Conservation (phyloP, 2,329 filamentous ascomycete genomes). For the Penicillium verrucosum region DNA sequence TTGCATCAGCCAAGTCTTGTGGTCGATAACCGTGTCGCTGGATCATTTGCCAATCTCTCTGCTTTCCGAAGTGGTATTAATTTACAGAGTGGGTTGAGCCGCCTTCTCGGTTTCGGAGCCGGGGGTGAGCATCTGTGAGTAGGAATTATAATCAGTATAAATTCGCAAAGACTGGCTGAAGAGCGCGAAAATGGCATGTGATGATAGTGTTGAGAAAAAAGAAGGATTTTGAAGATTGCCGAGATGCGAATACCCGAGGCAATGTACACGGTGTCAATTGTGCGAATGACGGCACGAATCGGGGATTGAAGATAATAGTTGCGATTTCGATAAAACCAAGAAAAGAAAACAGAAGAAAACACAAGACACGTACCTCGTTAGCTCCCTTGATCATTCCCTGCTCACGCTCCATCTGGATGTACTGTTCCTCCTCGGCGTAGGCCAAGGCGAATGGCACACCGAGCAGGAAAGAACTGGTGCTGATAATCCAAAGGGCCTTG, state of each 20-base stretch:
- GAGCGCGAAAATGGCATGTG: background rate
- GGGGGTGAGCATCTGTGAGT: slow-evolving; percentile 42
- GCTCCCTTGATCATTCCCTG: slow-evolving; percentile 93
- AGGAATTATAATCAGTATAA: slow-evolving; percentile 13
- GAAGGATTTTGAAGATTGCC: background rate
- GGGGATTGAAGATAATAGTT: background rate
- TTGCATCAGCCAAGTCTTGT: slow-evolving; percentile 4
- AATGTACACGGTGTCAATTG: slow-evolving; percentile 1
- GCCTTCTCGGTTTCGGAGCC: slow-evolving; percentile 32
- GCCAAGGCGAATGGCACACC: slow-evolving; percentile 92
- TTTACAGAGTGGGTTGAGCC: slow-evolving; percentile 39
- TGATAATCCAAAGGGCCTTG: slow-evolving; percentile 86
- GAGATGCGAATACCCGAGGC: slow-evolving; percentile 1
- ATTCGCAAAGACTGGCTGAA: background rate
- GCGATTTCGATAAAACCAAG: background rate
- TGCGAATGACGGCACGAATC: background rate
- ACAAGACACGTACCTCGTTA: slow-evolving; percentile 60
- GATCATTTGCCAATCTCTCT: slow-evolving; percentile 19
- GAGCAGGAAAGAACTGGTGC: slow-evolving; percentile 81
- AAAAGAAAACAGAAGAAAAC: background rate
- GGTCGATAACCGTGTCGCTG: slow-evolving; percentile 8
- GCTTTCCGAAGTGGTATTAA: slow-evolving; percentile 22
- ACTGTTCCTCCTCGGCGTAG: slow-evolving; percentile 92
- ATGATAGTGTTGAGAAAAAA: background rate
- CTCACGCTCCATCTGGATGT: slow-evolving; percentile 96